phyloP scores from a whole-genome alignment of 2,329 filamentous ascomycete species.

The Diaporthe amygdali region DNA sequence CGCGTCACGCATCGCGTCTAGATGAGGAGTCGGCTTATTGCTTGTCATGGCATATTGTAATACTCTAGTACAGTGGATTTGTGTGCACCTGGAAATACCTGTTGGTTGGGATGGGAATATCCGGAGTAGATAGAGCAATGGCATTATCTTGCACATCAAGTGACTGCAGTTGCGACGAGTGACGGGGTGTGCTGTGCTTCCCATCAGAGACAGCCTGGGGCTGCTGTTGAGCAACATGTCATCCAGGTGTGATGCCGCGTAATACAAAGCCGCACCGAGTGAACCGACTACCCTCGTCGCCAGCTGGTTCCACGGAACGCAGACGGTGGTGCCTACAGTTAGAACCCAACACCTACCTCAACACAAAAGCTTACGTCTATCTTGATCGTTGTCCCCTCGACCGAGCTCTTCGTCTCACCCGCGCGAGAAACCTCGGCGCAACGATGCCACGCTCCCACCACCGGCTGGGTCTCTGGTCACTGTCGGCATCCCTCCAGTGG shows the following conservation, averaged over 20 bases:
- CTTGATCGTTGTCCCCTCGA: neutral
- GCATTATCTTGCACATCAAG: neutral
- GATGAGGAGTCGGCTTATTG: neutral
- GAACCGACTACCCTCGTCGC: neutral
- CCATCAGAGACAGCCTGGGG: neutral
- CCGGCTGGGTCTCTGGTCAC: neutral
- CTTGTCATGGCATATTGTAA: slow-evolving; percentile 17
- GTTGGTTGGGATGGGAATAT: neutral
- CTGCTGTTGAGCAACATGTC: neutral
- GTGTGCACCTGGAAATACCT: neutral
- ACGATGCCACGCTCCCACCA: neutral
- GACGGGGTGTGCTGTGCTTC: neutral
- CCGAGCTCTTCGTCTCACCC: neutral
- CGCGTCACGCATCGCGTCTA: neutral
- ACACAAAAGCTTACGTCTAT: neutral
- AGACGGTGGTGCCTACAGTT: too few relatives aligned
- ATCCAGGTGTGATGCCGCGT: neutral
- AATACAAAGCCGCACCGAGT: neutral
- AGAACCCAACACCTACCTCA: neutral
- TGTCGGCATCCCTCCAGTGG: neutral
- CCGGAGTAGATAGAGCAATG: slow-evolving; percentile 1
- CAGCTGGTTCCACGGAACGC: neutral
- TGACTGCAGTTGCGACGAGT: neutral
- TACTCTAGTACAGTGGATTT: slow-evolving; percentile 12
- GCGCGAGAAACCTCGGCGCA: neutral